These are phyloP conservation scores for Diaporthe ampelina DNA, from an alignment of 2,329 filamentous ascomycete genomes.

Conservation along the genomic window DNA sequence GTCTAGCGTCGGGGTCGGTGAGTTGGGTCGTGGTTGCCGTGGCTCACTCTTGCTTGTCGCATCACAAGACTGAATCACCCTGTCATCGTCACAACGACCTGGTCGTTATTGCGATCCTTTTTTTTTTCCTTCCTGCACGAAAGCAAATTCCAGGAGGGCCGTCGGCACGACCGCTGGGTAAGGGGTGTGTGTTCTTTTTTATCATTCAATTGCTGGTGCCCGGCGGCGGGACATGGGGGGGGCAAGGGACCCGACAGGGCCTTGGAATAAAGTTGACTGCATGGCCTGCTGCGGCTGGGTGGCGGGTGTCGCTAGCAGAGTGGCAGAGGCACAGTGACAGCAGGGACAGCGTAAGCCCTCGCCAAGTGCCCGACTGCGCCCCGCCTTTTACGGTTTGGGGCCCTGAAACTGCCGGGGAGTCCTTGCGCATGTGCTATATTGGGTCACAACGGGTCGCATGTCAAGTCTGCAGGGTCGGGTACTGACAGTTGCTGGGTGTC, in stretches of 20 bases:
- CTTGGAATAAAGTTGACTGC: constrained; percentile 24
- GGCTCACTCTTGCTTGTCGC: not conserved
- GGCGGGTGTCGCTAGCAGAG: constrained; percentile 7
- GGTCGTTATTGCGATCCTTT: not conserved
- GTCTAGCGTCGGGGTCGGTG: constrained; percentile 19
- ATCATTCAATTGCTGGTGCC: constrained; percentile 23
- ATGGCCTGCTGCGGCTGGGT: constrained; percentile 19
- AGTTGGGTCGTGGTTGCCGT: constrained; percentile 12
- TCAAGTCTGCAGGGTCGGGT: not conserved
- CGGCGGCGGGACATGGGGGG: not conserved
- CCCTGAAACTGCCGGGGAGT: constrained; percentile 31
- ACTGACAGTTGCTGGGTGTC: not conserved
- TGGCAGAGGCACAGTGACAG: not conserved
- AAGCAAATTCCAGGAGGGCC: not conserved
- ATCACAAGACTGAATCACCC: not conserved
- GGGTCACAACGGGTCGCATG: constrained; percentile 7
- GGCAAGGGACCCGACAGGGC: constrained; percentile 3
- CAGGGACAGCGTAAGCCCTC: not conserved
- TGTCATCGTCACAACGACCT: constrained; percentile 18
- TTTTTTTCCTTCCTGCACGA: not conserved
- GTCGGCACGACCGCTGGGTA: not conserved
- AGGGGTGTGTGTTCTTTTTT: not conserved
- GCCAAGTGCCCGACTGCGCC: constrained; percentile 26
- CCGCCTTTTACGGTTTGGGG: constrained; percentile 33
- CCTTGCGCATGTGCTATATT: constrained; percentile 10